phyloP scores from a whole-genome alignment of 192 early-diverging fungal genomes.

The Radiomyces spectabilis region DNA sequence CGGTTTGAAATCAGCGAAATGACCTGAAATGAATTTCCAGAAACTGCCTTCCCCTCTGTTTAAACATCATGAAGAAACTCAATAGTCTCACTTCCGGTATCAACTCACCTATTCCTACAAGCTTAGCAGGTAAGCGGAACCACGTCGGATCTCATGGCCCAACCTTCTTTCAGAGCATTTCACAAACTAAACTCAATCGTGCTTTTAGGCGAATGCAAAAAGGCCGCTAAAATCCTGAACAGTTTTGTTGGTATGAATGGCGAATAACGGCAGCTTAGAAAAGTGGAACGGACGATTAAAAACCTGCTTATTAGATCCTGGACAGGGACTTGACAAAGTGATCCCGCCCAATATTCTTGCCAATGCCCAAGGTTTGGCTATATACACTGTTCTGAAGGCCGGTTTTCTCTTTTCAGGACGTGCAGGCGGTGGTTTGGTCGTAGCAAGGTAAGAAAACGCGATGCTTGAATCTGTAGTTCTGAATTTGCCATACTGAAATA shows the following conservation, averaged over 20 bases:
- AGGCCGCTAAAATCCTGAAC: slow-evolving; percentile 43
- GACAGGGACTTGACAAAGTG: slow-evolving; percentile 45
- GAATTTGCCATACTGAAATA: not conserved
- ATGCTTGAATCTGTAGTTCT: not conserved
- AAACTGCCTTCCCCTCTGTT: not conserved
- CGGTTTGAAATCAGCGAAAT: not conserved
- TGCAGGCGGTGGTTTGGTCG: slow-evolving; percentile 71
- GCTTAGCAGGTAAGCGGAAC: slow-evolving; percentile 11
- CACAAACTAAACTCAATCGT: not conserved
- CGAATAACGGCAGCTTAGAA: not conserved
- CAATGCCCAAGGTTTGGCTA: slow-evolving; percentile 77
- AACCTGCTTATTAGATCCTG: slow-evolving; percentile 8
- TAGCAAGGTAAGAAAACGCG: slow-evolving; percentile 41
- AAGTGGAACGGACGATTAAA: not conserved
- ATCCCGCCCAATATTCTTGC: slow-evolving; percentile 49
- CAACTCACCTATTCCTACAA: slow-evolving; percentile 26
- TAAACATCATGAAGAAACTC: not conserved
- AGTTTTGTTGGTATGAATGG: slow-evolving; percentile 34
- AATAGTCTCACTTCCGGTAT: slow-evolving; percentile 1
- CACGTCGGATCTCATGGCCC: not conserved
- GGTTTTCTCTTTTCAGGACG: slow-evolving; percentile 81
- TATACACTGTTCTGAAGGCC: slow-evolving; percentile 81
- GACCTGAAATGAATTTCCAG: not conserved
- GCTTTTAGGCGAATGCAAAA: slow-evolving; percentile 38
- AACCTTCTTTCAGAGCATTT: not conserved